A percentile compares a stretch with the other conserved stretches of the same genome.
Conservation (phyloP, 371 early-diverging fungal genomes). For the Haplosporangium sp. region DNA sequence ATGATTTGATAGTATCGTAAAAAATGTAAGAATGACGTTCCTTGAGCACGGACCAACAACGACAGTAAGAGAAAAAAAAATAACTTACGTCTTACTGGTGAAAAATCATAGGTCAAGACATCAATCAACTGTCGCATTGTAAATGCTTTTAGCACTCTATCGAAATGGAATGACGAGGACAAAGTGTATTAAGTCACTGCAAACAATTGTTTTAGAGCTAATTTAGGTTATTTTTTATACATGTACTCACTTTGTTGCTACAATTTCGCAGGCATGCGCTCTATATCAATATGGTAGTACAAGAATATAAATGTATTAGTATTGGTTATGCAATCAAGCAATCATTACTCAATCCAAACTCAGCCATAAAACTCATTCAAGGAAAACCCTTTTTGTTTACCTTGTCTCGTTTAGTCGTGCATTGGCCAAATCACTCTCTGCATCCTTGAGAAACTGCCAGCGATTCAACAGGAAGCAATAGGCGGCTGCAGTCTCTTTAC, state of each 20-base stretch:
- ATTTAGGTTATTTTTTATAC: background rate
- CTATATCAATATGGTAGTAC: slow-evolving; percentile 12
- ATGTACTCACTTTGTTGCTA: slow-evolving; percentile 52
- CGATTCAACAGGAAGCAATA: slow-evolving; percentile 50
- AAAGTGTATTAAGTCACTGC: background rate
- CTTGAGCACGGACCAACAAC: background rate
- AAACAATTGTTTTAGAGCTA: background rate
- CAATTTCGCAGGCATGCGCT: slow-evolving; percentile 57
- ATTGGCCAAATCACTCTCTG: slow-evolving; percentile 49
- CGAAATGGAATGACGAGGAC: background rate
- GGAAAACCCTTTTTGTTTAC: background rate
- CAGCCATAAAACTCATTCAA: background rate
- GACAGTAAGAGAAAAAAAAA: background rate
- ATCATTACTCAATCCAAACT: background rate
- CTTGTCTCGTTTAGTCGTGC: slow-evolving; percentile 54
- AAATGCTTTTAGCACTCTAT: slow-evolving; percentile 54
- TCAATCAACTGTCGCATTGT: slow-evolving; percentile 51
- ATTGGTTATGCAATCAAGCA: slow-evolving; percentile 9
- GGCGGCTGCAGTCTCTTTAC: slow-evolving; percentile 52
- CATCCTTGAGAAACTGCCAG: slow-evolving; percentile 54
- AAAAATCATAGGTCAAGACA: slow-evolving; percentile 55
- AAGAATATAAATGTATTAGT: background rate
- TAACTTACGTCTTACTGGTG: slow-evolving; percentile 41
- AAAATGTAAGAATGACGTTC: background rate
- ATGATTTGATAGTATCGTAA: background rate